Conservation (phyloP, 257 asterid species). For the Osmanthus fragrans region DNA sequence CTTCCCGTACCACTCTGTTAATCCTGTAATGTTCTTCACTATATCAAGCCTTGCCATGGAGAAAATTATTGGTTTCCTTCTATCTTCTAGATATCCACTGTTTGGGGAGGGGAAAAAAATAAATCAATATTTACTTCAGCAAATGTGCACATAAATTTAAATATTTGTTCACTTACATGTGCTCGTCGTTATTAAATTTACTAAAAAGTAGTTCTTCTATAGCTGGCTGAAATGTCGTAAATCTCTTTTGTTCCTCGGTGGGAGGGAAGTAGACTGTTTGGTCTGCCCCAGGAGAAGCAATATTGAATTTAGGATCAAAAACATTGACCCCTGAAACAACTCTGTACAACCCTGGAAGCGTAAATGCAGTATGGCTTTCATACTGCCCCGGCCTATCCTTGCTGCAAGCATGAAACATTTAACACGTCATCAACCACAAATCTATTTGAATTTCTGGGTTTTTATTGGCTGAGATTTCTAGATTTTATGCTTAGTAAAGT, state of each 20-base stretch:
- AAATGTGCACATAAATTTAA: background rate
- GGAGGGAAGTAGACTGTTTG: slow-evolving; percentile 77
- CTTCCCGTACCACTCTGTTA: slow-evolving; percentile 89
- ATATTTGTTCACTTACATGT: slow-evolving; percentile 53
- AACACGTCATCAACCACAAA: background rate
- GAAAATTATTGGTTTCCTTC: slow-evolving; percentile 76
- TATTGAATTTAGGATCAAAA: slow-evolving; percentile 87
- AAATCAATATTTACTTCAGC: background rate
- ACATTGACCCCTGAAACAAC: slow-evolving; percentile 78
- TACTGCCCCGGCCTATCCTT: slow-evolving; percentile 89
- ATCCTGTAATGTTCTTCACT: slow-evolving; percentile 81
- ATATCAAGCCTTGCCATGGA: slow-evolving; percentile 91
- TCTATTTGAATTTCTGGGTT: background rate
- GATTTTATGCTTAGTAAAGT: background rate
- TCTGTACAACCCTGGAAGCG: slow-evolving; percentile 86
- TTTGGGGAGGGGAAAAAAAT: background rate
- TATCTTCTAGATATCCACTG: slow-evolving; percentile 80
- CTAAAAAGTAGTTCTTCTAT: slow-evolving; percentile 80
- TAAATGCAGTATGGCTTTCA: slow-evolving; percentile 75
- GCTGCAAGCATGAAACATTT: slow-evolving; percentile 45
- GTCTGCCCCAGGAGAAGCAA: slow-evolving; percentile 91
- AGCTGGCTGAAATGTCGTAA: slow-evolving; percentile 50
- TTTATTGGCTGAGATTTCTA: background rate
- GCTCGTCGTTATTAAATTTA: slow-evolving; percentile 64
- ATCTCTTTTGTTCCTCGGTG: slow-evolving; percentile 64